A percentile compares a stretch with the other conserved stretches of the same genome.
Evolutionary conservation across 1,284 basidiomycete species (phyloP).

Genomic region (Peniophora sp.): DNA sequence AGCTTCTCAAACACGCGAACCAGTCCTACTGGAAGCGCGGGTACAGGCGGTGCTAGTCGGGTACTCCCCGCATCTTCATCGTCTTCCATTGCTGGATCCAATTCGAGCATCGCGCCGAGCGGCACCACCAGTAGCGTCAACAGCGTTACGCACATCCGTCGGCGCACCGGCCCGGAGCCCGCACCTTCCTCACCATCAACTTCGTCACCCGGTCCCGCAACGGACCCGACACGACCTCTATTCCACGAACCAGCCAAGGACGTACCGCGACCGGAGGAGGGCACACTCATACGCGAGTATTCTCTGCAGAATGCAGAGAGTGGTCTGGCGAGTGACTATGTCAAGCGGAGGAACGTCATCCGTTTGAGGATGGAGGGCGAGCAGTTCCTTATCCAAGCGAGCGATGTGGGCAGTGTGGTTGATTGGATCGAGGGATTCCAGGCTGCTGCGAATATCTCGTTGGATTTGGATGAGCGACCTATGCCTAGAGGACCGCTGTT

Average conservation of each 20-base stretch:
- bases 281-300: conserved; percentile 57
- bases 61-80: no score
- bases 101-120: no score
- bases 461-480: conserved; percentile 84
- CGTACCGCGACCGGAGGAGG: conserved; percentile 32
- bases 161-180: no score
- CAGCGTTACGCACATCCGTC: no score
- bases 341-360: conserved; percentile 94
- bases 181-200: no score
- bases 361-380: conserved; percentile 89
- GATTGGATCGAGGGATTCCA: conserved; percentile 97
- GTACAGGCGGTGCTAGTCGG: no score
- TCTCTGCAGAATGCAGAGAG: conserved; percentile 88
- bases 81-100: no score
- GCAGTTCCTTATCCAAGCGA: conserved; percentile 93
- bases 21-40: no score
- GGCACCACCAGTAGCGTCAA: no score
- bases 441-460: conserved; percentile 86
- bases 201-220: no score
- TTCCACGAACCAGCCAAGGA: conserved; percentile 9
- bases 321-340: conserved; percentile 91
- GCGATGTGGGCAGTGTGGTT: conserved; percentile 80
- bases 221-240: background rate
- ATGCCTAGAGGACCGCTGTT: conserved; percentile 85
- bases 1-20: no score